Conservation (phyloP, 352 stramenopile genomes). For the Phytophthora boehmeriae region DNA sequence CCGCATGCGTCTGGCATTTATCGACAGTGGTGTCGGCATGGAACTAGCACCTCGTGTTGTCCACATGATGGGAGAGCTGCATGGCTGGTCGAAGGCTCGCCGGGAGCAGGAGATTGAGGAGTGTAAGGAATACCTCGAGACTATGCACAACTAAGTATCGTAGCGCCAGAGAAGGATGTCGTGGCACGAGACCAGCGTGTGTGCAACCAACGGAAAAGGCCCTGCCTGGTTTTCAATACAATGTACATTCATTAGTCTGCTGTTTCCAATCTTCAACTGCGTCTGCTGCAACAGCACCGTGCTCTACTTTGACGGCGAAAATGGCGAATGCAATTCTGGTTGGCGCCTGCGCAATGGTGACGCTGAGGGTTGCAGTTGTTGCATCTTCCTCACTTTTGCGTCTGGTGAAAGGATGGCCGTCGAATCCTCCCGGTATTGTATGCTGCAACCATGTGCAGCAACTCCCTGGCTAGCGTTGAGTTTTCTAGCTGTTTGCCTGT, state of each 20-base stretch:
- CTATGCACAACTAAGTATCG: slow-evolving; percentile 83
- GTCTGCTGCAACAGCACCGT: background rate
- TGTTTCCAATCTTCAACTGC: background rate
- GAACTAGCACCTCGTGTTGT: slow-evolving; percentile 88
- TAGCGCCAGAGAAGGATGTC: slow-evolving; percentile 18
- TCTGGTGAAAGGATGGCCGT: slow-evolving; percentile 15
- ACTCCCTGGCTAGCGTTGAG: slow-evolving; percentile 50
- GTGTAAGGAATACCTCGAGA: slow-evolving; percentile 79
- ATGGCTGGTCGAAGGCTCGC: slow-evolving; percentile 84
- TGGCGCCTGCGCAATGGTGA: slow-evolving; percentile 27
- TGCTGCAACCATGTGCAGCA: slow-evolving; percentile 63
- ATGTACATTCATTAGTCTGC: slow-evolving; percentile 2
- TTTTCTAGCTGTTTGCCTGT: slow-evolving; percentile 42
- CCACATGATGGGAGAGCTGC: slow-evolving; percentile 92
- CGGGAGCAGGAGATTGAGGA: slow-evolving; percentile 78
- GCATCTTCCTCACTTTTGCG: slow-evolving; percentile 25
- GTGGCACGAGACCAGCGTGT: slow-evolving; percentile 6
- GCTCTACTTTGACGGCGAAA: background rate
- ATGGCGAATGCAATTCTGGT: background rate
- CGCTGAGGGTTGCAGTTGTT: slow-evolving; percentile 24
- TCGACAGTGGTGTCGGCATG: slow-evolving; percentile 86
- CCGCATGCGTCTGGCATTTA: slow-evolving; percentile 93
- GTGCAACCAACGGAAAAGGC: slow-evolving; percentile 1
- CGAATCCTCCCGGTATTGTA: slow-evolving; percentile 44
- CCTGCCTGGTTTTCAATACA: slow-evolving; percentile 1